These are phyloP conservation scores for Dendrocalamus sinicus DNA, from an alignment of 176 grass and related monocot genomes.

Conservation along the genomic window DNA sequence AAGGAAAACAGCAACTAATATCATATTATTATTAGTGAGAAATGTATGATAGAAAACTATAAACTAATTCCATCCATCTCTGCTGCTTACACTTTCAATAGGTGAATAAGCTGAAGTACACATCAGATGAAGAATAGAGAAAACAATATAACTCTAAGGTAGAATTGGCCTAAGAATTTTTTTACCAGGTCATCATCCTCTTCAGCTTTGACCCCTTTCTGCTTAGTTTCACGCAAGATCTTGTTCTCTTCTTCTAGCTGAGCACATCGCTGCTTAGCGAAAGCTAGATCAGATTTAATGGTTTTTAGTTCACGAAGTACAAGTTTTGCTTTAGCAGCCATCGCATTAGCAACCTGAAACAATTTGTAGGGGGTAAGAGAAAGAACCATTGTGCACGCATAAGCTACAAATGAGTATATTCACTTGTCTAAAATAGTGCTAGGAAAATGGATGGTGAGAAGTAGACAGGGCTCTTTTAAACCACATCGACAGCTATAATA, in stretches of 20 bases:
- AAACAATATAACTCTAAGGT: not conserved
- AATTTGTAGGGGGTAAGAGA: slow-evolving; percentile 8
- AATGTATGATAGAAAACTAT: not conserved
- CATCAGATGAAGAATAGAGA: not conserved
- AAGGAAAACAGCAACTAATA: not conserved
- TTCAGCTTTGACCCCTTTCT: slow-evolving; percentile 72
- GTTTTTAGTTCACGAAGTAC: slow-evolving; percentile 84
- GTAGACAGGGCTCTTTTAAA: not conserved
- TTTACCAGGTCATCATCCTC: slow-evolving; percentile 88
- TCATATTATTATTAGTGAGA: not conserved
- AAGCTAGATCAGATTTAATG: slow-evolving; percentile 82
- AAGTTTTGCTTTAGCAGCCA: slow-evolving; percentile 95
- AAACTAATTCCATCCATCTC: not conserved
- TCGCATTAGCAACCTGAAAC: slow-evolving; percentile 18
- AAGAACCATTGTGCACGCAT: not conserved
- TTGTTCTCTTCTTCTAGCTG: slow-evolving; percentile 96
- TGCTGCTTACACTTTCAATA: not conserved
- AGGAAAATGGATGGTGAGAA: not conserved
- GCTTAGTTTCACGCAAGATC: slow-evolving; percentile 73
- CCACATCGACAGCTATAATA: slow-evolving; percentile 2
- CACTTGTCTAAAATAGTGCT: not conserved
- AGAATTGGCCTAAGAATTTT: not conserved
- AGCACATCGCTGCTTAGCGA: slow-evolving; percentile 79
- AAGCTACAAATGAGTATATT: slow-evolving; percentile 11
- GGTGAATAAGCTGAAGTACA: not conserved